A percentile compares a stretch with the other conserved stretches of the same genome.
Evolutionary conservation across 345 rosid genomes (phyloP).

Genomic region (Citrus trifoliata): DNA sequence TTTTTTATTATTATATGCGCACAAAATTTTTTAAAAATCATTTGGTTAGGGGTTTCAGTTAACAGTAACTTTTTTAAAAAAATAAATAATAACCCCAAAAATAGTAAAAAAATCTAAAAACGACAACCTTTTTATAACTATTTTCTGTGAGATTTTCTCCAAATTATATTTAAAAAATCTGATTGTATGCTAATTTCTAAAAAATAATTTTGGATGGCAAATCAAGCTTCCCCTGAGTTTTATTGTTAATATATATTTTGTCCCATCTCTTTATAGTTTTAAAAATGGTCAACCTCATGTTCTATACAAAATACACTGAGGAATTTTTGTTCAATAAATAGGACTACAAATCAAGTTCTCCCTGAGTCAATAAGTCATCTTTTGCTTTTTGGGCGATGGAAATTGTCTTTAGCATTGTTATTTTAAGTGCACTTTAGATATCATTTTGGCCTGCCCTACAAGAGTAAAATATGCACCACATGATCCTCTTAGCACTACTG

Average conservation of each 20-base stretch:
- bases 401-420: neutral
- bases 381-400: neutral
- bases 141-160: neutral
- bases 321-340: no score
- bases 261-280: no score
- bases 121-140: neutral
- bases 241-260: neutral
- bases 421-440: neutral
- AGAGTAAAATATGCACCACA: neutral
- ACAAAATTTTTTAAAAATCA: neutral
- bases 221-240: neutral
- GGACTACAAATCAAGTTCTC: neutral
- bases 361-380: neutral
- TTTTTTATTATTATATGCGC: neutral
- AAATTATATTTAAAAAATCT: neutral
- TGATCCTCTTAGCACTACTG: neutral
- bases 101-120: neutral
- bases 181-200: neutral
- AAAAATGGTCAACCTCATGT: no score
- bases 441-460: neutral
- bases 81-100: neutral
- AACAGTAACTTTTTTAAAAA: neutral
- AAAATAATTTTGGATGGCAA: neutral
- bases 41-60: neutral
- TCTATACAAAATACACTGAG: no score